Conservation (phyloP, 805 yeast genomes). For the Candida koratica region DNA sequence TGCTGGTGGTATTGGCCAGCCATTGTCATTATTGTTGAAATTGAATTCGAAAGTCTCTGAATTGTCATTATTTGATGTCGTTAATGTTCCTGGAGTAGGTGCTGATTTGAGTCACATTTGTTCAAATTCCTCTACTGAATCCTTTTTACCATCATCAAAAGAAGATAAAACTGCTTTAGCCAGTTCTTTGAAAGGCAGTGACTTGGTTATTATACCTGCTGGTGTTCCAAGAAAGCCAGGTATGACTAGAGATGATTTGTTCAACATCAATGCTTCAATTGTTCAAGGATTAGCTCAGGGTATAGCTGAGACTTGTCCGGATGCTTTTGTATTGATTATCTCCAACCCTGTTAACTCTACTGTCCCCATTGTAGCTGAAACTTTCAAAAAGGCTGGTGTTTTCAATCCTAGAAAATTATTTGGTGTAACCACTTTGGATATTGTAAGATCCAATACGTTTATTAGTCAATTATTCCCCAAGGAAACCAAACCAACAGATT, state of each 20-base stretch:
- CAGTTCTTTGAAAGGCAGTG: slow-evolving; percentile 42
- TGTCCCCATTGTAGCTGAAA: slow-evolving; percentile 83
- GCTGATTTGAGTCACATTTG: slow-evolving; percentile 84
- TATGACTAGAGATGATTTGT: slow-evolving; percentile 88
- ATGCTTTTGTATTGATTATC: slow-evolving; percentile 75
- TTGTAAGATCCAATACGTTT: slow-evolving; percentile 84
- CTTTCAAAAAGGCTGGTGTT: slow-evolving; percentile 61
- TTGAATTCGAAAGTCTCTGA: slow-evolving; percentile 58
- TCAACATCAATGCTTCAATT: slow-evolving; percentile 79
- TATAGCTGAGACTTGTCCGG: slow-evolving; percentile 67
- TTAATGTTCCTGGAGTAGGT: slow-evolving; percentile 80
- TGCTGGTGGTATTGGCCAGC: slow-evolving; percentile 94
- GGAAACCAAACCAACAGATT: slow-evolving; percentile 47
- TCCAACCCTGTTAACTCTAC: slow-evolving; percentile 94
- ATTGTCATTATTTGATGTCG: slow-evolving; percentile 80
- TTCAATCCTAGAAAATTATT: slow-evolving; percentile 70
- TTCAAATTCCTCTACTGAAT: slow-evolving; percentile 57
- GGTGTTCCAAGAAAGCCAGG: slow-evolving; percentile 95
- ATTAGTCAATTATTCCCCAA: slow-evolving; percentile 51
- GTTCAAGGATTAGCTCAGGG: slow-evolving; percentile 70
- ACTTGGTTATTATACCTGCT: slow-evolving; percentile 66
- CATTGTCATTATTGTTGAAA: slow-evolving; percentile 76
- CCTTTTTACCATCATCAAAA: slow-evolving; percentile 56
- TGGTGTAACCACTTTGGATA: slow-evolving; percentile 87
- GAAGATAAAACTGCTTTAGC: slow-evolving; percentile 46